These are phyloP conservation scores for Ophiostoma sp. DNA, from an alignment of 2,329 filamentous ascomycete genomes.

Conservation along the genomic window DNA sequence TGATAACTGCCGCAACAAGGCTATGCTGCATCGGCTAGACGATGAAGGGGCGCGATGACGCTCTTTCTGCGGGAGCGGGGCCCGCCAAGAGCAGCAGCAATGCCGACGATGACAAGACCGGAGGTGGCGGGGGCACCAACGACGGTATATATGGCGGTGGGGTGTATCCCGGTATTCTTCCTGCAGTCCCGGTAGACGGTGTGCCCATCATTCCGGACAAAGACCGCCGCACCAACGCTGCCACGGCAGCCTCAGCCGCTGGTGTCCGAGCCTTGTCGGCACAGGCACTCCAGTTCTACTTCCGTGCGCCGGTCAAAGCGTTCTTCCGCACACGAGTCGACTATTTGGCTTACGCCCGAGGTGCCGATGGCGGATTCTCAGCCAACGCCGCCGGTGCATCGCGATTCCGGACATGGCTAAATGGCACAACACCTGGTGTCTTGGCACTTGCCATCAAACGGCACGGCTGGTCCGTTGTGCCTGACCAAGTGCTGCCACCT, in stretches of 20 bases:
- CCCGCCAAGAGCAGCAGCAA: background rate
- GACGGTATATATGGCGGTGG: conserved; percentile 16
- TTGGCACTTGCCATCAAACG: conserved; percentile 65
- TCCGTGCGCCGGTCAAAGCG: conserved; percentile 84
- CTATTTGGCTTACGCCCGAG: conserved; percentile 65
- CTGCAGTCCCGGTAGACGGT: conserved; percentile 44
- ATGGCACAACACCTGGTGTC: conserved; percentile 68
- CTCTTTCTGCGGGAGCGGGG: conserved; percentile 20
- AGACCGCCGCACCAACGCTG: conserved; percentile 54
- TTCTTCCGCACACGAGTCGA: conserved; percentile 91
- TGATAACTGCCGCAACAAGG: background rate
- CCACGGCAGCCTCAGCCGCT: conserved; percentile 78
- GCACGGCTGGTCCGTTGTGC: conserved; percentile 73
- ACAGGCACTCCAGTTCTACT: conserved; percentile 86
- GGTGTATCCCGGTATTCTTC: conserved; percentile 44
- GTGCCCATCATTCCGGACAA: conserved; percentile 44
- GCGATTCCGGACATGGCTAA: conserved; percentile 52
- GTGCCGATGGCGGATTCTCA: conserved; percentile 35
- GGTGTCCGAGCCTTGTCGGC: conserved; percentile 80
- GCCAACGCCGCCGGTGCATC: conserved; percentile 27
- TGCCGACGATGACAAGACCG: background rate
- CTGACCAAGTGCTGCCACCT: conserved; percentile 74
- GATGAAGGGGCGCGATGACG: conserved; percentile 30
- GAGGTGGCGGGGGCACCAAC: background rate
- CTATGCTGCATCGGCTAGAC: conserved; percentile 26